Conservation (phyloP, 495 filamentous ascomycete species). For the Hypoxylon cercidicola region DNA sequence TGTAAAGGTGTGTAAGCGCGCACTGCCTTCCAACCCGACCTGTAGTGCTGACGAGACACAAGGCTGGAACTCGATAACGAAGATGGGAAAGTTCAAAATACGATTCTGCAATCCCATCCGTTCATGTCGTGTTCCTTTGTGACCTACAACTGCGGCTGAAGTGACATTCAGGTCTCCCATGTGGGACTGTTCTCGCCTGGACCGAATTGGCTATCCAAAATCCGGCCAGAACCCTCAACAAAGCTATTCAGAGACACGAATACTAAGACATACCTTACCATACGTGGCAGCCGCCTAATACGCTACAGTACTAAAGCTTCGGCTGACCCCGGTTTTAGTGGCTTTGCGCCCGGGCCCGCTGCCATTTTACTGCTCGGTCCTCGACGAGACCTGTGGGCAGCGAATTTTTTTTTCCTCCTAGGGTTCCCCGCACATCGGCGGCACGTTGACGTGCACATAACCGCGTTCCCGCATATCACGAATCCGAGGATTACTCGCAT, state of each 20-base stretch:
- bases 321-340: not conserved
- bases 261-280: conserved; percentile 24
- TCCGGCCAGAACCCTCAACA: conserved; percentile 5
- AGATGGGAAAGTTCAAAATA: conserved; percentile 37
- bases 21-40: too few species aligned
- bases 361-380: not conserved
- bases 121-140: conserved; percentile 21
- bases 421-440: not conserved
- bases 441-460: not conserved
- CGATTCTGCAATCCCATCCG: conserved; percentile 31
- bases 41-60: not conserved
- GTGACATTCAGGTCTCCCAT: conserved; percentile 25
- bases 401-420: not conserved
- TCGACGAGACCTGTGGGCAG: too few species aligned
- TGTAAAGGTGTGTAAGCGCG: too few species aligned
- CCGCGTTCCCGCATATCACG: not conserved
- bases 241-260: conserved; percentile 23
- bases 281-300: not conserved
- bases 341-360: not conserved
- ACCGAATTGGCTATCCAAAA: conserved; percentile 11
- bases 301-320: not conserved
- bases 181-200: conserved; percentile 32
- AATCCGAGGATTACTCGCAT: too few species aligned
- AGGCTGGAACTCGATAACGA: not conserved
- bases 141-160: conserved; percentile 29